phyloP scores from a whole-genome alignment of 2,329 filamentous ascomycete genomes.

The Scortechinia acanthostroma region DNA sequence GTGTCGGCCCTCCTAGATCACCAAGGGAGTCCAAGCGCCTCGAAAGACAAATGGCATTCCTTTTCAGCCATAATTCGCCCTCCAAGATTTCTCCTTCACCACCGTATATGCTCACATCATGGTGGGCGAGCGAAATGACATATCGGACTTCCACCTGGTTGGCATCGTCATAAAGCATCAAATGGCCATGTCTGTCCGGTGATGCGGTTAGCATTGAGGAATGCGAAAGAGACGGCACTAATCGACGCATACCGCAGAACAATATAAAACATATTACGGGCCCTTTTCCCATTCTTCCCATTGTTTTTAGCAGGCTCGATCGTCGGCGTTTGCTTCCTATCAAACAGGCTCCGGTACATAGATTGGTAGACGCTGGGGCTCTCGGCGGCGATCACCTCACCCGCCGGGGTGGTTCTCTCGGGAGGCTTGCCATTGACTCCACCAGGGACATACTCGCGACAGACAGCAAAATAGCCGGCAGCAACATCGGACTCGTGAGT shows the following conservation, averaged over 20 bases:
- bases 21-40: constrained; percentile 39
- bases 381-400: constrained; percentile 41
- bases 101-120: constrained; percentile 77
- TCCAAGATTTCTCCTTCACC: constrained; percentile 75
- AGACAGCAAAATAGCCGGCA: constrained; percentile 91
- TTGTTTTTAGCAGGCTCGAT: neutral
- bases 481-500: constrained; percentile 26
- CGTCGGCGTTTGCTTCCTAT: constrained; percentile 21
- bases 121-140: constrained; percentile 85
- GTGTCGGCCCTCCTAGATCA: neutral
- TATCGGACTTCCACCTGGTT: constrained; percentile 93
- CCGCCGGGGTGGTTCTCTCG: constrained; percentile 58
- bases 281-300: constrained; percentile 15
- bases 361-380: constrained; percentile 94
- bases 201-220: neutral
- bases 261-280: constrained; percentile 87
- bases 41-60: constrained; percentile 79
- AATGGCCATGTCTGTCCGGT: constrained; percentile 69
- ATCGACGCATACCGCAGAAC: constrained; percentile 63
- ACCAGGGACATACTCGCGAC: constrained; percentile 83
- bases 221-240: neutral
- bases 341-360: constrained; percentile 95
- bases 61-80: constrained; percentile 90
- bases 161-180: constrained; percentile 95
- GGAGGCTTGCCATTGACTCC: constrained; percentile 65